Evolutionary conservation across 2,329 filamentous ascomycete genomes (phyloP), one percentile per base, ranked within the genome.

Genomic region (Fusarium secorum): DNA sequence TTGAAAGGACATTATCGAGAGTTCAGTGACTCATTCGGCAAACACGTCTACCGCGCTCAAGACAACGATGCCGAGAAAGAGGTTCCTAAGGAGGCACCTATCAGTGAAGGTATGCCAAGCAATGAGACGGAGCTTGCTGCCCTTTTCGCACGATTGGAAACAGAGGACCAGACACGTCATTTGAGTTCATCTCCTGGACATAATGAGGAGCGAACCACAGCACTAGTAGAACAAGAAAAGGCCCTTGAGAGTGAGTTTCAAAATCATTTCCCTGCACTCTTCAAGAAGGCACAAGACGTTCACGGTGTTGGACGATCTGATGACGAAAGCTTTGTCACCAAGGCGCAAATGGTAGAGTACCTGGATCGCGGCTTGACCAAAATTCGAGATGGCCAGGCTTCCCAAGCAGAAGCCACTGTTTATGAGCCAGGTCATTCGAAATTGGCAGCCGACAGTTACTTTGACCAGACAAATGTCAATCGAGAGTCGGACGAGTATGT

Each of bases 1-100:
- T 80, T 89, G 36, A 88, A 88, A 72, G 86, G 87, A 1, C 85
- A 87, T 57, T 89, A 86, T 73, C 81, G 82, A 49, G 86, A 88
- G 67, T 88, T 88, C 66, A 86, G 85, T 20, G 79, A 81, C 30
- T 85, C 85, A 0, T 88, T 87, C 67, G 83, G 83, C 64, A 84
- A 83, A 64, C 84, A 86, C 65, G 85, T 88, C 28, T 64, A 80
- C 79, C 24, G 83, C 82, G 8, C 73, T 78, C 33, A 84, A 79
- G 65, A 85, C 81, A 80, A 79, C 39, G 78, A 82, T 45, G 82
- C 83, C 60, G 62, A 81, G 5, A 83, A 83, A 46, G 76, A 39
- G 36, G 68, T 75, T 8, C 22, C 45, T 14, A 64, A 64, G 28
- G 53, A 60, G 17, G n/a, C 54, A 9, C 33, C 57, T 52, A 36